Evolutionary conservation across 768 basidiomycete genomes (phyloP), one percentile per base, ranked within the genome.

Genomic region (Lentinula aciculospora): DNA sequence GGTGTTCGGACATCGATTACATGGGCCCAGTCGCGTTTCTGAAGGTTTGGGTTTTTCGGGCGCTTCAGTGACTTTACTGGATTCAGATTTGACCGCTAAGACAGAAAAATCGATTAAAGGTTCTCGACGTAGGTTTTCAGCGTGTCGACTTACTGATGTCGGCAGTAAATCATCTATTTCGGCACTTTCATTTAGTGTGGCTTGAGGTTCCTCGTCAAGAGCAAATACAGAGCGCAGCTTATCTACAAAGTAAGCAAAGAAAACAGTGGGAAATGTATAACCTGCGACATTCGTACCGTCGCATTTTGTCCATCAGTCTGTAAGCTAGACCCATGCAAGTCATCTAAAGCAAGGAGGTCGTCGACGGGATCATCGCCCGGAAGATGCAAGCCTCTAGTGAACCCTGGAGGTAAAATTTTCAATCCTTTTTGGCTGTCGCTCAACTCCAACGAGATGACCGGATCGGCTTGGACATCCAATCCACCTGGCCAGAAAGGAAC

Each of bases 21-120:
- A 76, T 98, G 97, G 1, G 97, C 97, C 97, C 97, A 99, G 61
- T 98, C 94, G 48, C 91, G 89, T 72, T 95, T 95, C 58, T 84
- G 83, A 3, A 83, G 66, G 47, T 80, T 76, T 2, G 74, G 63
- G 29, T 74, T 78, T 17, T 69, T 60, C 45, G 74, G 74, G 36
- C 74, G 74, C n/a, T 65, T 69, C 28, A 68, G 62, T 1, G 79
- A 60, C 53, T 76, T 76, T 37, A 77, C 67, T 17, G 86, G 82
- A 49, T 78, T 82, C 23, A 90, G 71, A 65, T 85, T 80, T 12
- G 80, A 76, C 48, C 80, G 79, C 84, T 88, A 63, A 31, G 31
- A 50, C 4, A 57, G 42, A 60, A 55, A n/a, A n/a, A n/a, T n/a
- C n/a, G n/a, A n/a, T n/a, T n/a, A n/a, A n/a, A n/a, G n/a, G n/a